Conservation (phyloP, 139 green algal genomes). For the Ettlia oleoabundans region DNA sequence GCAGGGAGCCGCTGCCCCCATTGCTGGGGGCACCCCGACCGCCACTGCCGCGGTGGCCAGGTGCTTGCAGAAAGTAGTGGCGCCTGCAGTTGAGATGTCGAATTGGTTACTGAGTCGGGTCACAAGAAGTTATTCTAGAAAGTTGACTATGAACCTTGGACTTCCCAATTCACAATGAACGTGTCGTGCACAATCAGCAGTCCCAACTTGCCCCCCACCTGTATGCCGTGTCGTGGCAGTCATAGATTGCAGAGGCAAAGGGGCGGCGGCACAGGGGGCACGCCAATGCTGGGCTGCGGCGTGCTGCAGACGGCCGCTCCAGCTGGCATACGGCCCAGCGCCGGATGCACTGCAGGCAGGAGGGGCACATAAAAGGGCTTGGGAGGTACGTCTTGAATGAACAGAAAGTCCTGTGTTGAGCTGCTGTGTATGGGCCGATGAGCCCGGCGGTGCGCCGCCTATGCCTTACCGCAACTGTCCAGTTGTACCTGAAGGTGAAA, state of each 20-base stretch:
- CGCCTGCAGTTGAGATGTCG: no score
- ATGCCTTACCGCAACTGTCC: no score
- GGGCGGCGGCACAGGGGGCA: constrained; percentile 42
- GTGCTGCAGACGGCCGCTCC: neutral
- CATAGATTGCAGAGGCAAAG: constrained; percentile 31
- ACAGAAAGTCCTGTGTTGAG: no score
- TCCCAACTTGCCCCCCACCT: neutral
- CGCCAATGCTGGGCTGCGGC: neutral
- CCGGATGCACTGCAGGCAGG: constrained; percentile 28
- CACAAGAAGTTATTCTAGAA: no score
- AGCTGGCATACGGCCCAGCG: constrained; percentile 30
- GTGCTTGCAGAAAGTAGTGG: neutral
- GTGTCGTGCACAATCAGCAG: neutral
- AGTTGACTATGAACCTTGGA: no score
- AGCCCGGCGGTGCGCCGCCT: no score
- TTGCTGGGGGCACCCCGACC: neutral
- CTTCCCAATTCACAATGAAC: no score
- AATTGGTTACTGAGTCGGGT: no score
- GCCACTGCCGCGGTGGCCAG: neutral
- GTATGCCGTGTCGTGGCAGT: constrained; percentile 36
- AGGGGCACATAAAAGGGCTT: neutral
- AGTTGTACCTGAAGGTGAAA: constrained; percentile 40
- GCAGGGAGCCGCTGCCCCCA: neutral
- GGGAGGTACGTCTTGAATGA: neutral
- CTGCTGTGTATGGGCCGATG: no score